Percentiles rank a stretch among this genome's conserved stretches.
Evolutionary conservation across 2,329 filamentous ascomycete species (phyloP).

Genomic region (Trichoderma sp.): DNA sequence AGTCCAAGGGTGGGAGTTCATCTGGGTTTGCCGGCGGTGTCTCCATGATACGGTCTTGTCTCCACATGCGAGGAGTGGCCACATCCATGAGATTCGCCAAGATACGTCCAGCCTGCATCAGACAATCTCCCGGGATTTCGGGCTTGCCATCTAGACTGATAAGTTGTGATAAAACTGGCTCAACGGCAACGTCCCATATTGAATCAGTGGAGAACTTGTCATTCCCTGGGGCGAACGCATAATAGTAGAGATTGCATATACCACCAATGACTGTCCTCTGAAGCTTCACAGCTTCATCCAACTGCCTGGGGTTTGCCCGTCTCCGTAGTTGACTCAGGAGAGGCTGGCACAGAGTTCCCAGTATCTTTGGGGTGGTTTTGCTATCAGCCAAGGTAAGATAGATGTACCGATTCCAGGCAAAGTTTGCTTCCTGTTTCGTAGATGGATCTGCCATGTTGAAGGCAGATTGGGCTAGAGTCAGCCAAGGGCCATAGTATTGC

Average conservation of each 20-base stretch:
- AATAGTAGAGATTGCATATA: slow-evolving; percentile 79
- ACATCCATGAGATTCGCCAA: slow-evolving; percentile 67
- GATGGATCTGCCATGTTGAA: slow-evolving; percentile 74
- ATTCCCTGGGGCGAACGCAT: slow-evolving; percentile 69
- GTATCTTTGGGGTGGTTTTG: slow-evolving; percentile 45
- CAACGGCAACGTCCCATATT: slow-evolving; percentile 76
- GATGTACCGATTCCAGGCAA: slow-evolving; percentile 82
- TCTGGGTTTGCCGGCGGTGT: slow-evolving; percentile 56
- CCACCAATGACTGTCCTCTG: slow-evolving; percentile 60
- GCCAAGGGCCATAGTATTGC: slow-evolving; percentile 70
- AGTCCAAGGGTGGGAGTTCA: slow-evolving; percentile 81
- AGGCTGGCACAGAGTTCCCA: slow-evolving; percentile 58
- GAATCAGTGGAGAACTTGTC: slow-evolving; percentile 64
- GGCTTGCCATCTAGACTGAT: slow-evolving; percentile 39
- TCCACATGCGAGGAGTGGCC: slow-evolving; percentile 63
- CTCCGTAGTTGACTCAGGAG: slow-evolving; percentile 66
- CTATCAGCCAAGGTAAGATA: slow-evolving; percentile 67
- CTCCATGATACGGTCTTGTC: slow-evolving; percentile 66
- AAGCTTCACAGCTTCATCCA: slow-evolving; percentile 49
- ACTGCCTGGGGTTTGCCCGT: slow-evolving; percentile 54
- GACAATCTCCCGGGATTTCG: slow-evolving; percentile 46
- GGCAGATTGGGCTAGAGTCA: slow-evolving; percentile 74
- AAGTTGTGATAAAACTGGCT: slow-evolving; percentile 58
- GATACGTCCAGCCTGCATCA: slow-evolving; percentile 63
- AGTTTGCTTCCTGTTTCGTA: slow-evolving; percentile 72